A percentile compares a stretch with the other conserved stretches of the same genome.
phyloP scores from a whole-genome alignment of 805 yeast species.

The Candida cerambycidarum region DNA sequence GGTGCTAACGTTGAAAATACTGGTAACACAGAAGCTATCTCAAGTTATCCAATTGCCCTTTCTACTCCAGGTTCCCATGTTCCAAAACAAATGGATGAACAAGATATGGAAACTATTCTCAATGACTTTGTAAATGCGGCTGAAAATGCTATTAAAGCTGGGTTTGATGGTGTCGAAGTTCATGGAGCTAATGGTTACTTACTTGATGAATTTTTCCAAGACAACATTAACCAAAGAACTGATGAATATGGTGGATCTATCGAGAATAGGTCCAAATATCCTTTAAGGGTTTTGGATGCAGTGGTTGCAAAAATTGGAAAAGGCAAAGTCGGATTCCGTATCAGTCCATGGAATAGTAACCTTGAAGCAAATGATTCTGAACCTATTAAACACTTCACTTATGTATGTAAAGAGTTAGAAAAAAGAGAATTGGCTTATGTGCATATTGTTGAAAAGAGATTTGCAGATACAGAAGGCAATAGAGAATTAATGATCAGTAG shows the following conservation, averaged over 20 bases:
- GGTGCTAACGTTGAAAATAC: slow-evolving; percentile 22
- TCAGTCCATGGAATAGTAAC: slow-evolving; percentile 23
- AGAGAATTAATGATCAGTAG: slow-evolving; percentile 1
- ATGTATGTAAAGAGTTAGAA: slow-evolving; percentile 14
- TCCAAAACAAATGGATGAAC: slow-evolving; percentile 10
- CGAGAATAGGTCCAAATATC: slow-evolving; percentile 23
- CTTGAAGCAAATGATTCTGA: slow-evolving; percentile 13
- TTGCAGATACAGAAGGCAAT: slow-evolving; percentile 17
- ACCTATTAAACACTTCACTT: slow-evolving; percentile 14
- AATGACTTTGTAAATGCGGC: slow-evolving; percentile 19
- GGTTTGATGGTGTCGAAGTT: slow-evolving; percentile 27
- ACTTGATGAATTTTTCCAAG: slow-evolving; percentile 23
- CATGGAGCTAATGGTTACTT: slow-evolving; percentile 31
- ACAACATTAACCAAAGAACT: slow-evolving; percentile 21
- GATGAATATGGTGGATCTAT: slow-evolving; percentile 29
- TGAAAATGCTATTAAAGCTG: slow-evolving; percentile 21
- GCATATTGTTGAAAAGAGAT: slow-evolving; percentile 13
- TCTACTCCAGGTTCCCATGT: slow-evolving; percentile 2
- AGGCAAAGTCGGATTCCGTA: slow-evolving; percentile 17
- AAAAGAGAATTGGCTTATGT: slow-evolving; percentile 15
- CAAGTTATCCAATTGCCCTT: slow-evolving; percentile 5
- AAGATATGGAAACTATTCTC: slow-evolving; percentile 22
- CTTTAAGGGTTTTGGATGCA: slow-evolving; percentile 22
- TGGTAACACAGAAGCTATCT: not conserved
- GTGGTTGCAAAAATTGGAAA: slow-evolving; percentile 18